phyloP scores from a whole-genome alignment of 192 early-diverging fungal species.

The Radiomyces spectabilis region DNA sequence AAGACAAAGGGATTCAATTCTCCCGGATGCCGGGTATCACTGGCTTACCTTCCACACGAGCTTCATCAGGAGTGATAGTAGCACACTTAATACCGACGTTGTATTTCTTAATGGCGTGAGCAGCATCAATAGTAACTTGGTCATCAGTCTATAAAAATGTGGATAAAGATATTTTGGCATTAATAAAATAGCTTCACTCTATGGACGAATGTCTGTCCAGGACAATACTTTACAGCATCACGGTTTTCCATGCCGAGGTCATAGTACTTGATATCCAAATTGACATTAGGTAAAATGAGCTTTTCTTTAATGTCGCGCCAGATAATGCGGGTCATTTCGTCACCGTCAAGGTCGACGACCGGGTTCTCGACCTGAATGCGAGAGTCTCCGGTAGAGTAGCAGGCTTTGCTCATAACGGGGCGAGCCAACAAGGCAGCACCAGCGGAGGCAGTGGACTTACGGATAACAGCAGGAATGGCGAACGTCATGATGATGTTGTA shows the following conservation, averaged over 20 bases:
- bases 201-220: too few species aligned
- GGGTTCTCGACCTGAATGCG: constrained; percentile 86
- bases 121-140: constrained; percentile 87
- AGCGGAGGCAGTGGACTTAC: background rate
- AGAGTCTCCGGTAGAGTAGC: constrained; percentile 14
- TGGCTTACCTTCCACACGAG: constrained; percentile 67
- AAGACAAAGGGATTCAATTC: too few species aligned
- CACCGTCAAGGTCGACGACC: constrained; percentile 92
- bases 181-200: too few species aligned
- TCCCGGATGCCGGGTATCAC: too few species aligned
- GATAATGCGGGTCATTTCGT: constrained; percentile 99
- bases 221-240: constrained; percentile 71
- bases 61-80: constrained; percentile 98
- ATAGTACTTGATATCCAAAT: constrained; percentile 95
- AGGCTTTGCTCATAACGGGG: background rate
- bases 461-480: background rate
- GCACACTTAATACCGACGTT: constrained; percentile 99
- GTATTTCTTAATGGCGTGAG: constrained; percentile 93
- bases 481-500: background rate
- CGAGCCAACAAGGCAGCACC: background rate
- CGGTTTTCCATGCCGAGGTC: constrained; percentile 93
- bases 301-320: constrained; percentile 92
- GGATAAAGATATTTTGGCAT: too few species aligned
- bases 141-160: constrained; percentile 39
- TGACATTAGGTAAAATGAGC: constrained; percentile 81